A percentile compares a stretch with the other conserved stretches of the same genome.
Evolutionary conservation across 2,329 filamentous ascomycete genomes (phyloP).

Genomic region (Teratosphaeria zuluensis): DNA sequence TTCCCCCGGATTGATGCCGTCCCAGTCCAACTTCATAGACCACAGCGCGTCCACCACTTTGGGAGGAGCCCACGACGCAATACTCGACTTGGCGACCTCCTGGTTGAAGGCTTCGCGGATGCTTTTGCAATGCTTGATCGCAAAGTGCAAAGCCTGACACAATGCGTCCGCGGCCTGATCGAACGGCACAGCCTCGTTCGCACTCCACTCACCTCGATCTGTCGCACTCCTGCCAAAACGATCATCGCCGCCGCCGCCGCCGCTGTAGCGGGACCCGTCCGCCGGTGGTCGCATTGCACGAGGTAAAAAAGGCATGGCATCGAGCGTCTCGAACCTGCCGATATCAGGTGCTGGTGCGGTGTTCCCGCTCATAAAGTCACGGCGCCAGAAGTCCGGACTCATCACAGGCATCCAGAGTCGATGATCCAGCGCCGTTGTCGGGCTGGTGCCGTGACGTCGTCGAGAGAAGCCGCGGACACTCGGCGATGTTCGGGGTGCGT

Average conservation of each 20-base stretch:
- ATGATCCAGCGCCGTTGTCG: not conserved
- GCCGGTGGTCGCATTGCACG: not conserved
- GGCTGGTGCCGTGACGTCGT: not conserved
- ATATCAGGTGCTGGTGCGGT: not conserved
- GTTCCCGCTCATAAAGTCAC: not conserved
- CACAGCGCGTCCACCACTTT: slow-evolving; percentile 5
- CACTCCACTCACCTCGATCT: not conserved
- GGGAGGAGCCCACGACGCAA: slow-evolving; percentile 2
- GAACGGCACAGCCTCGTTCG: not conserved
- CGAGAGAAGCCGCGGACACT: slow-evolving; percentile 1
- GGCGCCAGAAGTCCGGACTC: not conserved
- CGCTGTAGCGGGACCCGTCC: not conserved
- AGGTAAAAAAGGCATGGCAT: not conserved
- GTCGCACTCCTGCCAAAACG: not conserved
- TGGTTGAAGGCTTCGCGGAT: slow-evolving; percentile 5
- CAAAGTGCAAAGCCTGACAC: slow-evolving; percentile 2
- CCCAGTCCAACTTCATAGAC: slow-evolving; percentile 4
- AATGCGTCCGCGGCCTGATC: slow-evolving; percentile 4
- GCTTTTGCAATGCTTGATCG: not conserved
- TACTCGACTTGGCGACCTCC: slow-evolving; percentile 1
- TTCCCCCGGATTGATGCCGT: slow-evolving; percentile 1
- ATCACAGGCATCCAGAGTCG: not conserved
- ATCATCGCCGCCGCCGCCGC: not conserved
- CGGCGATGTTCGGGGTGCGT: slow-evolving; percentile 3
- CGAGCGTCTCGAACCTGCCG: not conserved